Base-by-base conservation (phyloP, 345 rosid species). In the Sapria himalayana region DNA sequence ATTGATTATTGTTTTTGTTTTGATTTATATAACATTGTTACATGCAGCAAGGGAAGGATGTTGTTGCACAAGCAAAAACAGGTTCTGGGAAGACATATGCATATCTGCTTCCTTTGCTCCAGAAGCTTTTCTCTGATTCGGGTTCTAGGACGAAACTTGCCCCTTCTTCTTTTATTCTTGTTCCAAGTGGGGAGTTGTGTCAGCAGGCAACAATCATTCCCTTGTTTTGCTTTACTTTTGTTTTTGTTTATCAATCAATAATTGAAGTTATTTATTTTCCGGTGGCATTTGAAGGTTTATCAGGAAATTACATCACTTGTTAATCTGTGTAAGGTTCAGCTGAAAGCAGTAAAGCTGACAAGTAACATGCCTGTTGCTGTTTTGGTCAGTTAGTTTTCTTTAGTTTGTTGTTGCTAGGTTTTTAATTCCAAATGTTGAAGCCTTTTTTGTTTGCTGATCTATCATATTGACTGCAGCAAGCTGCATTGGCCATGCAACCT, bases 21-120 rank as follows among this genome's bases (percentile, higher is more conserved):
- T 29, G 18, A 5, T 7, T n/a, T n/a, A n/a, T n/a, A n/a, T n/a
- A n/a, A n/a, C n/a, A n/a, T 25, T 8, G 17, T 12, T 37, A 13
- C 16, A 7, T 24, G 14, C 46, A 78, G 94, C 76, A 72, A 66
- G 97, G 94, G 3, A 81, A 86, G 48, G 97, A 86, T 50, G 89
- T 81, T 41, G 81, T 81, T 46, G 97, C 91, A 14, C 62, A 68
- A 43, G 97, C 94, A 1, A 81, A 84, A 59, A 86, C 92, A 0
- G 94, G 94, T 3, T 81, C 85, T 0, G 94, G 97, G 7, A 86
- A 81, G 63, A 81, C 97, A 4, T 59, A 81, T 17, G 94, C 94
- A 2, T 86, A 86, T 49, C 63, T 81, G 22, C 66, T 81, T 2
- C 94, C 92, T 35, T 43, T 86, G 67, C 93, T 81, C 23, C 97